phyloP scores from a whole-genome alignment of 148 eudicot species.

The Fagopyrum esculentum region DNA sequence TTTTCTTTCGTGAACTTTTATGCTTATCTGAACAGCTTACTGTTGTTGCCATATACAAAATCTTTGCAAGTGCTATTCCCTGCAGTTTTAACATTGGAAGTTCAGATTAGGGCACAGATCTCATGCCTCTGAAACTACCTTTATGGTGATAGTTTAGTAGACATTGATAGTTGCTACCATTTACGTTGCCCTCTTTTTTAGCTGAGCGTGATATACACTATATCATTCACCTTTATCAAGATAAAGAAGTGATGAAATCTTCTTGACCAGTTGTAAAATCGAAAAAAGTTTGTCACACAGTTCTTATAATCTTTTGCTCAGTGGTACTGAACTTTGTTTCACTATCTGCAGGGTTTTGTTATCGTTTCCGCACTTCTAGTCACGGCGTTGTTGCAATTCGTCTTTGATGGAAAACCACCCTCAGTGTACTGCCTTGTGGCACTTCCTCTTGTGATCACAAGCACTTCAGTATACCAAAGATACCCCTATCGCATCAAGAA shows the following conservation, averaged over 20 bases:
- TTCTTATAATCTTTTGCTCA: neutral
- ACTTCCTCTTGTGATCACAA: constrained; percentile 73
- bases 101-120: neutral
- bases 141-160: neutral
- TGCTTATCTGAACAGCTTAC: neutral
- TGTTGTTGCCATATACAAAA: neutral
- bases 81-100: neutral
- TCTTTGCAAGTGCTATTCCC: neutral
- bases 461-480: constrained; percentile 86
- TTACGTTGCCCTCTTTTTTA: neutral
- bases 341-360: constrained; percentile 76
- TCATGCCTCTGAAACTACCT: neutral
- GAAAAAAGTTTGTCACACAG: neutral
- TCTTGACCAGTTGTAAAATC: neutral
- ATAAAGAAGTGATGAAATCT: neutral
- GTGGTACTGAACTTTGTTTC: constrained; percentile 8
- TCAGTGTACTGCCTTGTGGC: constrained; percentile 80
- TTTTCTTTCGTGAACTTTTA: neutral
- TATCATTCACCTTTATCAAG: neutral
- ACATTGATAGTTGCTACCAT: neutral
- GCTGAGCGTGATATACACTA: neutral
- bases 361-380: constrained; percentile 95
- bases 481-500: constrained; percentile 74
- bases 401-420: constrained; percentile 86
- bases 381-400: constrained; percentile 81